These are phyloP conservation scores for Dalbergia cochinchinensis DNA, from an alignment of 306 rosid genomes.

Conservation along the genomic window DNA sequence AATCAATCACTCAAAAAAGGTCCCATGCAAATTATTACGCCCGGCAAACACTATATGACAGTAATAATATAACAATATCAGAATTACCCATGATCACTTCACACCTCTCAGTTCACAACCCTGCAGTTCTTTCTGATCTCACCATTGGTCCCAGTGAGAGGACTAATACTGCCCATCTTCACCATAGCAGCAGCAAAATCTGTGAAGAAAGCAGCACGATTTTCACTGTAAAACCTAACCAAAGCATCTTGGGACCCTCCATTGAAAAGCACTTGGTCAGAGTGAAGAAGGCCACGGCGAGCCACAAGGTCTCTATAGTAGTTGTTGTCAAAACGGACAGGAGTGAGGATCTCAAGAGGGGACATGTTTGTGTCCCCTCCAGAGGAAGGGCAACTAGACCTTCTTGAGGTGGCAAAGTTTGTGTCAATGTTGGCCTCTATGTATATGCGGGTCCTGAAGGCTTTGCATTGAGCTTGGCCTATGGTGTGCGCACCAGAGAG, in stretches of 20 bases:
- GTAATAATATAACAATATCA: no score
- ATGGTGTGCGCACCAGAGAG: slow-evolving; percentile 84
- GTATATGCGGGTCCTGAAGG: slow-evolving; percentile 68
- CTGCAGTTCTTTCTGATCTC: slow-evolving; percentile 78
- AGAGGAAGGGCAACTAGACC: slow-evolving; percentile 56
- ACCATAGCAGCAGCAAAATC: slow-evolving; percentile 83
- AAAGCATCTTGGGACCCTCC: slow-evolving; percentile 64
- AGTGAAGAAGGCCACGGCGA: slow-evolving; percentile 70
- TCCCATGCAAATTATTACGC: no score
- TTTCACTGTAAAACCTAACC: slow-evolving; percentile 61
- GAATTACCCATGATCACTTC: no score
- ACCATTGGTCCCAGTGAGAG: slow-evolving; percentile 68
- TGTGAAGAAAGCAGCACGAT: slow-evolving; percentile 35
- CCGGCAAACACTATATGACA: no score
- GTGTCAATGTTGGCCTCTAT: slow-evolving; percentile 71
- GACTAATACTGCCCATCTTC: slow-evolving; percentile 68
- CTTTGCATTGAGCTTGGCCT: slow-evolving; percentile 59
- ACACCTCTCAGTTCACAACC: slow-evolving; percentile 53
- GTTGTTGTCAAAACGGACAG: slow-evolving; percentile 59
- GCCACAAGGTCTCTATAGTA: slow-evolving; percentile 61
- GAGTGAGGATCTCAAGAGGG: slow-evolving; percentile 61
- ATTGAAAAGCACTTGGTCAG: slow-evolving; percentile 81
- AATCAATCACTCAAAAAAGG: background rate
- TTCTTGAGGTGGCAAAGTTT: slow-evolving; percentile 55
- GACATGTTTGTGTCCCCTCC: slow-evolving; percentile 68